Evolutionary conservation across 2,329 filamentous ascomycete genomes (phyloP).

Genomic region (Alternaria arbusti): DNA sequence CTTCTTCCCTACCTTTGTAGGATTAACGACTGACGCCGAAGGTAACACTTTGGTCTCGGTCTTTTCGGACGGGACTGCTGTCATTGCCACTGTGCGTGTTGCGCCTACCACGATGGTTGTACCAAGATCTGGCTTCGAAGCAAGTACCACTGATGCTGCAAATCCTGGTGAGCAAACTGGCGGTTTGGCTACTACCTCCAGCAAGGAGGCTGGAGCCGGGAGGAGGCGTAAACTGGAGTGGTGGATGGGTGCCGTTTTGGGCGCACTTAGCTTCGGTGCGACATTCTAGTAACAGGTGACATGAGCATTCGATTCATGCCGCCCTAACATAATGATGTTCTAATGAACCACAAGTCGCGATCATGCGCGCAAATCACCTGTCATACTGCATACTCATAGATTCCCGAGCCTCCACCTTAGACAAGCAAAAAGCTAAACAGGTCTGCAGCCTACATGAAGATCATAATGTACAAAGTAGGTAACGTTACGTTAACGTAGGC

Average conservation of each 20-base stretch:
- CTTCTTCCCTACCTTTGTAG: constrained; percentile 25
- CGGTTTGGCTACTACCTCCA: constrained; percentile 11
- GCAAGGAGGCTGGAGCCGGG: not conserved
- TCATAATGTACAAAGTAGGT: not conserved
- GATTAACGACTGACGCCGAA: constrained; percentile 28
- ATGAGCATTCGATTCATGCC: not conserved
- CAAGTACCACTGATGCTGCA: constrained; percentile 23
- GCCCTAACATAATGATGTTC: not conserved
- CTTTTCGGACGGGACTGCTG: constrained; percentile 34
- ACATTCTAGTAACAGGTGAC: not conserved
- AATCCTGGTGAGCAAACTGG: not conserved
- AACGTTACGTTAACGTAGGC: not conserved
- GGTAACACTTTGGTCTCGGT: constrained; percentile 36
- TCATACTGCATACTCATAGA: not conserved
- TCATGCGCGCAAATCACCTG: constrained; percentile 56
- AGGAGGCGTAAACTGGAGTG: constrained; percentile 1
- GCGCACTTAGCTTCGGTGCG: constrained; percentile 7
- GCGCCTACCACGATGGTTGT: constrained; percentile 26
- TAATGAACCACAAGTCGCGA: not conserved
- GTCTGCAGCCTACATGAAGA: not conserved
- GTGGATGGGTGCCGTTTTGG: constrained; percentile 12
- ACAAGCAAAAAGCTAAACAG: not conserved
- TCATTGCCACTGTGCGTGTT: constrained; percentile 34
- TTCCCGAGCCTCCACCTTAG: not conserved
- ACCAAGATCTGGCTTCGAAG: constrained; percentile 27